Conservation (phyloP, 140 eudicot species). For the Anethum foeniculum region DNA sequence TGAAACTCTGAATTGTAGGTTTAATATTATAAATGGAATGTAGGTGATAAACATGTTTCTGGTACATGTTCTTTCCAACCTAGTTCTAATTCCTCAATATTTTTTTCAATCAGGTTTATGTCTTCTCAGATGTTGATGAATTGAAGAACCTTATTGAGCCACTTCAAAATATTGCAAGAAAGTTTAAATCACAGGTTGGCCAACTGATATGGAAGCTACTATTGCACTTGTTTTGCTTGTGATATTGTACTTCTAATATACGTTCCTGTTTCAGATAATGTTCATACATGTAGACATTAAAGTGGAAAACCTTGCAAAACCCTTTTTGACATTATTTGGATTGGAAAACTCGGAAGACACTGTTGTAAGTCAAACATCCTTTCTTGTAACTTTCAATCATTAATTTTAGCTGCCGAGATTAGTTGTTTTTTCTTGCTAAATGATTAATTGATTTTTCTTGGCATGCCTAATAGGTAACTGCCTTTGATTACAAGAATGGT, state of each 20-base stretch:
- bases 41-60: not conserved
- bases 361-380: conserved; percentile 44
- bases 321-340: conserved; percentile 78
- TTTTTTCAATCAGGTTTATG: conserved; percentile 48
- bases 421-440: not conserved
- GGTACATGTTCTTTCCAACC: conserved; percentile 9
- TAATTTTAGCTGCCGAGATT: conserved; percentile 1
- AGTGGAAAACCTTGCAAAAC: conserved; percentile 90
- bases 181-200: conserved; percentile 70
- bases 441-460: not conserved
- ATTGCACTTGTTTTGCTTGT: not conserved
- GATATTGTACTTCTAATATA: conserved; percentile 7
- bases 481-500: conserved; percentile 77
- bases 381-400: not conserved
- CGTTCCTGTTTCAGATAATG: conserved; percentile 64
- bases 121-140: conserved; percentile 67
- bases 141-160: conserved; percentile 56
- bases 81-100: not conserved
- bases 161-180: conserved; percentile 59
- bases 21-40: not conserved
- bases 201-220: not conserved
- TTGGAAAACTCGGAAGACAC: conserved; percentile 77
- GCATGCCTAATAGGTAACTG: conserved; percentile 46
- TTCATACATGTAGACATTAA: conserved; percentile 59
- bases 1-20: not conserved